Conservation (phyloP, 768 basidiomycete species). For the Boletus reticulatus region DNA sequence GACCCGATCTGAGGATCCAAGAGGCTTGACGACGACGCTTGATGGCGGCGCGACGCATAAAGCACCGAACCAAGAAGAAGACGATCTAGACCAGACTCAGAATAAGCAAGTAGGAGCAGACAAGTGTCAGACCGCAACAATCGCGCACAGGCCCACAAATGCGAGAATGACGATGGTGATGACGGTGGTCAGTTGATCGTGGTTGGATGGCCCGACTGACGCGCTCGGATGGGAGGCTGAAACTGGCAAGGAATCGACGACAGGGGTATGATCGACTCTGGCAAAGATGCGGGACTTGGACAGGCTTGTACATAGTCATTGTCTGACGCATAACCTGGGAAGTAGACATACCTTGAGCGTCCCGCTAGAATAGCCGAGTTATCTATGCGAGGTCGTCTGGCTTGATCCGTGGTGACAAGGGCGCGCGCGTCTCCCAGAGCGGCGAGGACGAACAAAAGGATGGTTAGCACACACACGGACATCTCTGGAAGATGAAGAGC, state of each 20-base stretch:
- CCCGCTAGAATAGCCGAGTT: neutral
- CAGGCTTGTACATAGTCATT: neutral
- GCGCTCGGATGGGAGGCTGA: neutral
- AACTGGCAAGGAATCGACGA: slow-evolving; percentile 13
- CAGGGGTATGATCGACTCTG: neutral
- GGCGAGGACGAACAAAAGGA: neutral
- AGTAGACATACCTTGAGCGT: slow-evolving; percentile 5
- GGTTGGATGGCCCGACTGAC: neutral
- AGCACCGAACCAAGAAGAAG: slow-evolving; percentile 15
- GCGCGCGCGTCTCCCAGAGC: neutral
- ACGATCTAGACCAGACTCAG: slow-evolving; percentile 10
- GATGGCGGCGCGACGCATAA: slow-evolving; percentile 13
- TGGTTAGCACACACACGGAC: neutral
- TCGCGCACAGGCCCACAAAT: neutral
- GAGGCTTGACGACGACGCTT: slow-evolving; percentile 25
- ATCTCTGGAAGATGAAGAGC: neutral
- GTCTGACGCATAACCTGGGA: neutral
- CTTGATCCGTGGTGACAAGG: neutral
- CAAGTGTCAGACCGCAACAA: slow-evolving; percentile 9
- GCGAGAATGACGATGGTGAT: neutral
- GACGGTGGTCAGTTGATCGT: neutral
- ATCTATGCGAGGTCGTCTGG: neutral
- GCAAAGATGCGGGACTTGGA: neutral
- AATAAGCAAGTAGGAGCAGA: neutral
- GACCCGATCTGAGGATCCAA: slow-evolving; percentile 22